Conservation (phyloP, 2,329 filamentous ascomycete genomes). For the Aspergillus fumigatus region DNA sequence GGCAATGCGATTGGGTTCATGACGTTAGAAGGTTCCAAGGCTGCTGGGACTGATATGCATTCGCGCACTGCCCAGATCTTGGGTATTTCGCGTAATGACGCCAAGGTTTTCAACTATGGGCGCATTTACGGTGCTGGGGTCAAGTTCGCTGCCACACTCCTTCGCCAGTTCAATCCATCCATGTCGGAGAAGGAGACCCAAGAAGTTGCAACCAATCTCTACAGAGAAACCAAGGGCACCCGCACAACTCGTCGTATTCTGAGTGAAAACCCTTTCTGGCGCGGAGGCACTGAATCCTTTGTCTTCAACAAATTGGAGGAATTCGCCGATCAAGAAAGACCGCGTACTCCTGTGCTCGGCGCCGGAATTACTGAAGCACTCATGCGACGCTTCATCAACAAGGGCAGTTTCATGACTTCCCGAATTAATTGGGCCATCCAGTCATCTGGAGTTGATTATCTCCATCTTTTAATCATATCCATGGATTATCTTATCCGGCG, state of each 20-base stretch:
- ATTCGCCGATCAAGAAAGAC: constrained; percentile 90
- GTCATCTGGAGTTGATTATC: constrained; percentile 92
- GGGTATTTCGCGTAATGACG: constrained; percentile 89
- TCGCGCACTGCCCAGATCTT: constrained; percentile 88
- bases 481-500: constrained; percentile 92
- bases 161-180: constrained; percentile 87
- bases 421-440: constrained; percentile 99
- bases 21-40: constrained; percentile 95
- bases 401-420: constrained; percentile 88
- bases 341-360: constrained; percentile 84
- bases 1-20: constrained; percentile 98
- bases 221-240: constrained; percentile 82
- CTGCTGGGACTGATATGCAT: constrained; percentile 88
- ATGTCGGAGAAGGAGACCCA: constrained; percentile 75
- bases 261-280: constrained; percentile 78
- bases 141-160: constrained; percentile 83
- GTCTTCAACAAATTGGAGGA: constrained; percentile 98
- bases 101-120: constrained; percentile 98
- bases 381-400: constrained; percentile 80
- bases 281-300: constrained; percentile 92
- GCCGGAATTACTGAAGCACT: constrained; percentile 95
- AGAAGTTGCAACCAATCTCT: constrained; percentile 72
- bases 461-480: constrained; percentile 84
- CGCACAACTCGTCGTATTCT: constrained; percentile 73
- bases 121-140: constrained; percentile 97